Evolutionary conservation across 1,139 yeast species (phyloP).

Genomic region (Candida pseudocylindracea): DNA sequence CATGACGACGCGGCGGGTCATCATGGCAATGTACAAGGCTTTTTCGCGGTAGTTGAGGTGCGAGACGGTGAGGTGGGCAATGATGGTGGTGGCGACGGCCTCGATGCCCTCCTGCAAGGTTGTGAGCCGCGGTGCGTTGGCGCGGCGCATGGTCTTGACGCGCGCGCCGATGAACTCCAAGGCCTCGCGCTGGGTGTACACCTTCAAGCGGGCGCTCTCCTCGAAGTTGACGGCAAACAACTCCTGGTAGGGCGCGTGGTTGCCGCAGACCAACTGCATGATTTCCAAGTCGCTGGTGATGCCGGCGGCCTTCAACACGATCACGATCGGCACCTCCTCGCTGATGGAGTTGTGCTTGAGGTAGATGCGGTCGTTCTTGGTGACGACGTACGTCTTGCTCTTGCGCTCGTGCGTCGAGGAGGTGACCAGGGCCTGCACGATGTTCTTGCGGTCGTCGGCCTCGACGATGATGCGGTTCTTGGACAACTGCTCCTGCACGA

Average conservation of each 20-base stretch:
- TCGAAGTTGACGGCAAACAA: slow-evolving; percentile 82
- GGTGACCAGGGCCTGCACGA: slow-evolving; percentile 94
- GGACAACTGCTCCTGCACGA: slow-evolving; percentile 90
- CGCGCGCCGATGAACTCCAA: slow-evolving; percentile 74
- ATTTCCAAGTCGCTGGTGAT: slow-evolving; percentile 82
- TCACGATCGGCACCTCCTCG: slow-evolving; percentile 89
- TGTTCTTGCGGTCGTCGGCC: slow-evolving; percentile 83
- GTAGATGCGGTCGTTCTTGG: slow-evolving; percentile 76
- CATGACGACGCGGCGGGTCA: slow-evolving; percentile 93
- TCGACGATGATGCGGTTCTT: slow-evolving; percentile 96
- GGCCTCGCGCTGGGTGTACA: slow-evolving; percentile 88
- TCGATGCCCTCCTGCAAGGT: slow-evolving; percentile 88
- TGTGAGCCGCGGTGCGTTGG: slow-evolving; percentile 61
- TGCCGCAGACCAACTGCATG: slow-evolving; percentile 84
- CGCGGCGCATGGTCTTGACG: slow-evolving; percentile 80
- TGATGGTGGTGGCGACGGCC: slow-evolving; percentile 88
- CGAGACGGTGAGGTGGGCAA: slow-evolving; percentile 80
- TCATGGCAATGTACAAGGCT: slow-evolving; percentile 82
- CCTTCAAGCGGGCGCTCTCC: slow-evolving; percentile 72
- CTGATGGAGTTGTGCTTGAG: slow-evolving; percentile 85
- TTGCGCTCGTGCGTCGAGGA: slow-evolving; percentile 96
- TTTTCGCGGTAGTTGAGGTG: slow-evolving; percentile 83
- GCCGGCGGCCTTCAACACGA: slow-evolving; percentile 90
- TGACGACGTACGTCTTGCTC: slow-evolving; percentile 86
- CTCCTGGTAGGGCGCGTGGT: slow-evolving; percentile 74